Conservation (phyloP, 805 yeast genomes). For the Saccharomycopsis lassenensis region DNA sequence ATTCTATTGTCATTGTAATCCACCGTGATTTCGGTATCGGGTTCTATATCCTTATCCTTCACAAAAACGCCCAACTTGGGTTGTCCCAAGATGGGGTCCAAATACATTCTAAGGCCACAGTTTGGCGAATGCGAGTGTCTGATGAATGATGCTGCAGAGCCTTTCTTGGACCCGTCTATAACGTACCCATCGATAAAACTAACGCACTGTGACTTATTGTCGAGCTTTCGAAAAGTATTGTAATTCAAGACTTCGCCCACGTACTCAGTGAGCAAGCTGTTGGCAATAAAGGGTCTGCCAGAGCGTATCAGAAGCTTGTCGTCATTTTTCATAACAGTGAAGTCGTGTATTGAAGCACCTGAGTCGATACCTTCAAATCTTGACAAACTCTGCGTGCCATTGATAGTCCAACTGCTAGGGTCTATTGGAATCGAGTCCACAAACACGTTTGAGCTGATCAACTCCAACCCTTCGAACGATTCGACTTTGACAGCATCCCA, state of each 20-base stretch:
- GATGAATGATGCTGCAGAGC: conserved; percentile 39
- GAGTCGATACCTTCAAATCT: too few species aligned
- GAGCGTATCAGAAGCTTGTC: too few species aligned
- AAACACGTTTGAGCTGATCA: too few species aligned
- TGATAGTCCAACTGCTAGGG: too few species aligned
- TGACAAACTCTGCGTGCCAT: too few species aligned
- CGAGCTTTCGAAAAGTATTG: conserved; percentile 28
- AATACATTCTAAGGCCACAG: conserved; percentile 39
- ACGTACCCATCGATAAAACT: conserved; percentile 32
- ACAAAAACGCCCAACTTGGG: conserved; percentile 39
- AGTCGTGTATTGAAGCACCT: too few species aligned
- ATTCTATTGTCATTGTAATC: conserved; percentile 40
- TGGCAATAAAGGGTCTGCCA: too few species aligned
- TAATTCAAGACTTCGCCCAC: conserved; percentile 38
- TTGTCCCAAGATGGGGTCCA: conserved; percentile 27
- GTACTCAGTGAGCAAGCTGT: conserved; percentile 35
- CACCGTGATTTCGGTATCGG: conserved; percentile 36
- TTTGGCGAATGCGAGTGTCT: conserved; percentile 42
- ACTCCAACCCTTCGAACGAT: too few species aligned
- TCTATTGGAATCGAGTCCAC: too few species aligned
- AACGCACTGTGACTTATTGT: conserved; percentile 31
- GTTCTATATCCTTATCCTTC: conserved; percentile 25
- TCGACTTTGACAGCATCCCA: too few species aligned
- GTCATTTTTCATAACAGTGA: too few species aligned
- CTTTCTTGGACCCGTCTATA: conserved; percentile 34